Base-by-base conservation (phyloP, 73 alveolate genomes). In the Paramecium caudatum region DNA sequence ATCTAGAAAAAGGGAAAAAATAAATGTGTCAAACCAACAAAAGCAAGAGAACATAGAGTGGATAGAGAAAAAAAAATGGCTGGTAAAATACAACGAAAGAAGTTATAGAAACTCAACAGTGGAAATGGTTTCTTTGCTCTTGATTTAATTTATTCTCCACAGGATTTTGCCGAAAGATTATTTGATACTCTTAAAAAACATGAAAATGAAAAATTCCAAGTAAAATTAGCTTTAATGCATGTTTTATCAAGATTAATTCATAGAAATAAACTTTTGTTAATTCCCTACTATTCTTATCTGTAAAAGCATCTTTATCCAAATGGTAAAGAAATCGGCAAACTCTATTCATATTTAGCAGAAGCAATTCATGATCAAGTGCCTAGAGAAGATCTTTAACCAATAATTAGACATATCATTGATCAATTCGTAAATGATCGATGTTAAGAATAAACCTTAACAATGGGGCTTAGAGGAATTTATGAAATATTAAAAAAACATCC, bases 1-100 rank as follows among this genome's bases (percentile, higher is more conserved):
- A 93, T 91, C 43, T 82, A 70, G 86, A 91, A 86, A 90, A 91
- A 50, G 92, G 92, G 91, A 90, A 92, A 92, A 33, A 74, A 74
- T 39, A 74, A 74, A 74, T 27, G 88, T 15, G 88, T 74, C 2
- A 74, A 74, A 45, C 88, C 68, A 4, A 74, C 88, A 41, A 74
- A 74, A 27, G 88, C 88, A 2, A 74, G 88, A 74, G 88, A 74
- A 45, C 88, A 74, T 74, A 74, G 88, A 74, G 47, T 74, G 2
- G 39, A 74, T 9, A 74, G 68, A 39, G 62, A 74, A 17, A 74
- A 74, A 27, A 74, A 74, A 45, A 45, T 37, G 39, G 62, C 41
- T 39, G 69, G 15, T 21, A 74, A 74, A 16, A 74, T 39, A 74
- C 43, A 74, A 74, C 36, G 68, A 27, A 74, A 74, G 69, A 74